Percentiles rank a stretch among this genome's conserved stretches.
phyloP scores from a whole-genome alignment of 2,329 filamentous ascomycete genomes.

The Aspergillus glaucus region DNA sequence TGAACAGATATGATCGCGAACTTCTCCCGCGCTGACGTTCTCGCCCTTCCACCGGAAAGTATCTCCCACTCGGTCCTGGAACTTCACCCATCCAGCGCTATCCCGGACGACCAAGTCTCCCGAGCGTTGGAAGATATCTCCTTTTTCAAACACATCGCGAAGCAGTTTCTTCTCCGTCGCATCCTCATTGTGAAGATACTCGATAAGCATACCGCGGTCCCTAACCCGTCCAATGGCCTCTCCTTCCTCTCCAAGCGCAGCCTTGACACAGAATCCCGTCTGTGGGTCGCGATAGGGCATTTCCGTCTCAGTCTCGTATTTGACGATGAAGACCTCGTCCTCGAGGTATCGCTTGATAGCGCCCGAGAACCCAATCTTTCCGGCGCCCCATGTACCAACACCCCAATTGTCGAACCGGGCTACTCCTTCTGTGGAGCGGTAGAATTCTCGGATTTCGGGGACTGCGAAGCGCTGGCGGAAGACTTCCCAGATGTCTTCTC shows the following conservation, averaged over 20 bases:
- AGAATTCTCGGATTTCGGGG: conserved; percentile 44
- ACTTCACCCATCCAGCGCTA: conserved; percentile 38
- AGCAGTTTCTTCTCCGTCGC: conserved; percentile 43
- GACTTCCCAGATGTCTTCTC: conserved; percentile 44
- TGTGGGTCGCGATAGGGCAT: conserved; percentile 38
- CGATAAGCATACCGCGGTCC: conserved; percentile 32
- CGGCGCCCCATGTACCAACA: conserved; percentile 35
- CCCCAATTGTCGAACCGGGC: conserved; percentile 43
- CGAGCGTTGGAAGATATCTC: conserved; percentile 41
- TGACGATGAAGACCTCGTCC: conserved; percentile 38
- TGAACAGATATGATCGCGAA: conserved; percentile 39
- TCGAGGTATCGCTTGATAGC: conserved; percentile 36
- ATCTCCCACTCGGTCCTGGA: conserved; percentile 40
- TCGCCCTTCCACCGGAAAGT: conserved; percentile 39
- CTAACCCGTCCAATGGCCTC: conserved; percentile 42
- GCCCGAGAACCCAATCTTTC: conserved; percentile 41
- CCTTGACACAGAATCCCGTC: conserved; percentile 40
- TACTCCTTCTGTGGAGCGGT: conserved; percentile 43
- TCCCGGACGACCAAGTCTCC: conserved; percentile 42
- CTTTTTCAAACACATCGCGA: conserved; percentile 40
- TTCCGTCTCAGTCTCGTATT: conserved; percentile 37
- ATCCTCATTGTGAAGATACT: conserved; percentile 37
- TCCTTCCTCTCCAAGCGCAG: conserved; percentile 35
- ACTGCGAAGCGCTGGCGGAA: conserved; percentile 41
- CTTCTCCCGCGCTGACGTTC: conserved; percentile 43